Conservation (phyloP, 306 rosid genomes). For the Vigna unguiculata region DNA sequence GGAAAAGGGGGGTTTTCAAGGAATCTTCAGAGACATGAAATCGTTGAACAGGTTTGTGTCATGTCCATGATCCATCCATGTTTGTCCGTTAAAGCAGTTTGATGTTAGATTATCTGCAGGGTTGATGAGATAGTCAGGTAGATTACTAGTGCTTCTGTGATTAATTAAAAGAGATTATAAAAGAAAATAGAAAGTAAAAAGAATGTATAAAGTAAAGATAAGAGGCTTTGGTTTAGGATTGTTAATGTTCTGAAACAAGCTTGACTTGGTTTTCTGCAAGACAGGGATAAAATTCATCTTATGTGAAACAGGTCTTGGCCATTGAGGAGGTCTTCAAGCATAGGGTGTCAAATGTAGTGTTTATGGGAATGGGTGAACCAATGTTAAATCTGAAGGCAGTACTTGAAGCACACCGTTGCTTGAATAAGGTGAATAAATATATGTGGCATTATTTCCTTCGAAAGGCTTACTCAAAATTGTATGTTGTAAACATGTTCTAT, state of each 20-base stretch:
- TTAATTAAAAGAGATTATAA: conserved; percentile 18
- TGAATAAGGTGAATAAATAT: conserved; percentile 74
- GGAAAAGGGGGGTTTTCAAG: conserved; percentile 97
- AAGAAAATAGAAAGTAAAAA: neutral
- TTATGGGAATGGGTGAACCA: conserved; percentile 99
- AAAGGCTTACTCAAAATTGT: conserved; percentile 12
- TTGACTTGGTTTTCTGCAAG: conserved; percentile 33
- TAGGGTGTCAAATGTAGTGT: conserved; percentile 93
- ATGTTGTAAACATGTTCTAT: conserved; percentile 6
- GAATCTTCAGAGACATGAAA: conserved; percentile 86
- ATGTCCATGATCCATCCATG: conserved; percentile 25
- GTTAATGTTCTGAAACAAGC: conserved; percentile 27
- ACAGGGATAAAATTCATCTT: conserved; percentile 20
- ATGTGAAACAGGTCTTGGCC: conserved; percentile 80
- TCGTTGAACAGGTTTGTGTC: conserved; percentile 83
- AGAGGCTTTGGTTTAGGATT: conserved; percentile 16
- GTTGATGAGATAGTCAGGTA: conserved; percentile 19
- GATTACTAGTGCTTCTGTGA: conserved; percentile 6
- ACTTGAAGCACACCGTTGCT: conserved; percentile 88
- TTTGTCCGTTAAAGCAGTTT: conserved; percentile 26
- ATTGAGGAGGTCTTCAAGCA: conserved; percentile 87
- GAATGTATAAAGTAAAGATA: conserved; percentile 6
- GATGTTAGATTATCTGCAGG: conserved; percentile 34
- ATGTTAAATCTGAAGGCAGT: conserved; percentile 92
- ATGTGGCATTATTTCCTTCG: conserved; percentile 22